These are phyloP conservation scores for Euphorbia celastroides DNA, from an alignment of 441 rosid genomes.

Conservation along the genomic window DNA sequence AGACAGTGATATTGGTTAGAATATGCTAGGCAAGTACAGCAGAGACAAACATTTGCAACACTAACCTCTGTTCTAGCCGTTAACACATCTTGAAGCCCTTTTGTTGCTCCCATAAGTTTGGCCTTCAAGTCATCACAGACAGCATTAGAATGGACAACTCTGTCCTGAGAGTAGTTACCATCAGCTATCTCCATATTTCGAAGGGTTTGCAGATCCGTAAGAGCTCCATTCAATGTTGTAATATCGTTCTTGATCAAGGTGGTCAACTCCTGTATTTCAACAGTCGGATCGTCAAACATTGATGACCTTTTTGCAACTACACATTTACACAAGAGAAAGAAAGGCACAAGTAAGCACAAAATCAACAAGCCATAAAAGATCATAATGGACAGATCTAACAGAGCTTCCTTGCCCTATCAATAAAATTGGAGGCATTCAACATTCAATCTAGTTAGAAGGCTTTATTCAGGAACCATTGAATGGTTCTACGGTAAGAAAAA, in stretches of 20 bases:
- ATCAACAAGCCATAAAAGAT: background rate
- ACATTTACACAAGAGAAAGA: background rate
- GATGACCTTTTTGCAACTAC: constrained; percentile 86
- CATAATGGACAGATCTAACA: background rate
- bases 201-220: constrained; percentile 74
- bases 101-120: constrained; percentile 78
- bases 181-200: constrained; percentile 76
- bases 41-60: constrained; percentile 9
- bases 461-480: background rate
- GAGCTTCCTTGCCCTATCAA: background rate
- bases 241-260: constrained; percentile 74
- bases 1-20: background rate
- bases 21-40: constrained; percentile 7
- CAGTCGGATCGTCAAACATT: constrained; percentile 77
- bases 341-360: constrained; percentile 4
- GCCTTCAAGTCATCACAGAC: constrained; percentile 81
- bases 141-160: constrained; percentile 63
- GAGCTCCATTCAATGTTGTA: constrained; percentile 62
- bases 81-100: constrained; percentile 69
- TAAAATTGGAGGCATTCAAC: background rate
- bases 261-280: constrained; percentile 81
- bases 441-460: background rate
- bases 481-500: background rate
- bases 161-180: constrained; percentile 70
- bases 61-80: constrained; percentile 81